These are phyloP conservation scores for Royoungia palumana DNA, from an alignment of 768 basidiomycete genomes.

Conservation along the genomic window DNA sequence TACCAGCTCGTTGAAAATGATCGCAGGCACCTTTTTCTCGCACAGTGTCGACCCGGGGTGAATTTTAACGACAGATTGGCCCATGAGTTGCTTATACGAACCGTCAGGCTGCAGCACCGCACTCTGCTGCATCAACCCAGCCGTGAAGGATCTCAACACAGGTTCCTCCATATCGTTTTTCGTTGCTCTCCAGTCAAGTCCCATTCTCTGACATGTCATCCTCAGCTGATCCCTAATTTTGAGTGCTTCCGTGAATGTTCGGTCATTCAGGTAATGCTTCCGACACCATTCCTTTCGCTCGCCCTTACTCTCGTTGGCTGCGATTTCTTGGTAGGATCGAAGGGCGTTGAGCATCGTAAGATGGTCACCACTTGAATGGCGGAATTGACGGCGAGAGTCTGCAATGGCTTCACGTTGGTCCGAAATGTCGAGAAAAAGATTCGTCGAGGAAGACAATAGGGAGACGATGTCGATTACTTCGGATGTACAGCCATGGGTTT, in stretches of 20 bases:
- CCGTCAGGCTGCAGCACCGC: slow-evolving; percentile 86
- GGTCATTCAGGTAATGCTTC: slow-evolving; percentile 77
- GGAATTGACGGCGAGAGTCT: slow-evolving; percentile 73
- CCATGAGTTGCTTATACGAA: slow-evolving; percentile 79
- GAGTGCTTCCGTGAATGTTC: slow-evolving; percentile 72
- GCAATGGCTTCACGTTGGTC: slow-evolving; percentile 72
- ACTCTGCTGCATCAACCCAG: slow-evolving; percentile 78
- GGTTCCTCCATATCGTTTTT: slow-evolving; percentile 64
- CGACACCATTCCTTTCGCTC: slow-evolving; percentile 75
- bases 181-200: slow-evolving; percentile 56
- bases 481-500: slow-evolving; percentile 62
- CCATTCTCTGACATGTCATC: slow-evolving; percentile 55
- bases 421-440: slow-evolving; percentile 73
- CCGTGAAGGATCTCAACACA: slow-evolving; percentile 67
- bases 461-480: slow-evolving; percentile 87
- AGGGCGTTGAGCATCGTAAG: slow-evolving; percentile 85
- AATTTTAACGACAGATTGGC: slow-evolving; percentile 78
- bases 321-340: slow-evolving; percentile 73
- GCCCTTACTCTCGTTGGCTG: slow-evolving; percentile 42
- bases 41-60: slow-evolving; percentile 84
- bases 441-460: slow-evolving; percentile 75
- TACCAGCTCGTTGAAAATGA: slow-evolving; percentile 93
- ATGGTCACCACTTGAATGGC: slow-evolving; percentile 86
- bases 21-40: slow-evolving; percentile 79
- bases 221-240: slow-evolving; percentile 80